Percentiles rank a stretch among this genome's conserved stretches.
phyloP scores from a whole-genome alignment of 352 stramenopile genomes.

The Poterioochromonas sp. region DNA sequence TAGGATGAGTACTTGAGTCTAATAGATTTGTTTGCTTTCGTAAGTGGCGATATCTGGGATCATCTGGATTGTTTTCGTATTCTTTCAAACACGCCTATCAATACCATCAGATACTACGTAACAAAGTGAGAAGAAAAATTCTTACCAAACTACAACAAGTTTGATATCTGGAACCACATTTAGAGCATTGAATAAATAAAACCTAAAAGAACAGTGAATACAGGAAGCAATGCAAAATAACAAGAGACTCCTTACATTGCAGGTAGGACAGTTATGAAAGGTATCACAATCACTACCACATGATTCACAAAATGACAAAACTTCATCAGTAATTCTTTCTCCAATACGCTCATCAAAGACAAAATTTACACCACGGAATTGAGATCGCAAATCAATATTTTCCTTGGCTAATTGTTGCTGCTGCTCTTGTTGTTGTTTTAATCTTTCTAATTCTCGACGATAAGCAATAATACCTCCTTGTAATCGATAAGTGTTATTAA shows the following conservation, averaged over 20 bases:
- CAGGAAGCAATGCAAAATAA: no score
- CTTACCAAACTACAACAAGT: not conserved
- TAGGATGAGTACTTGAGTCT: no score
- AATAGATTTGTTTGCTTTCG: no score
- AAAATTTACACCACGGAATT: slow-evolving; percentile 69
- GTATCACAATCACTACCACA: slow-evolving; percentile 41
- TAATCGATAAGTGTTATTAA: slow-evolving; percentile 65
- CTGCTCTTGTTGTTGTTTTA: not conserved
- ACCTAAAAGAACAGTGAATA: not conserved
- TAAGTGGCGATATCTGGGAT: no score
- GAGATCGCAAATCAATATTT: slow-evolving; percentile 36
- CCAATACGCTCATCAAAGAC: slow-evolving; percentile 70
- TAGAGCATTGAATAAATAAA: not conserved
- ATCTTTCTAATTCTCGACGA: slow-evolving; percentile 45
- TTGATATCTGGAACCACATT: not conserved
- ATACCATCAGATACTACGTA: no score
- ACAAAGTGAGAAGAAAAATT: no score
- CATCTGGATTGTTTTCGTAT: no score
- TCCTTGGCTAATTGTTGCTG: not conserved
- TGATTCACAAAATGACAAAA: slow-evolving; percentile 47
- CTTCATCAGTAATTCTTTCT: slow-evolving; percentile 53
- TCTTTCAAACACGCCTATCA: no score
- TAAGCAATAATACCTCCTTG: slow-evolving; percentile 68
- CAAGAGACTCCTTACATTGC: no score
- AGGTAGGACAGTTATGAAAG: slow-evolving; percentile 43